Base-by-base conservation (phyloP, 2,329 filamentous ascomycete genomes). In the Fusarium transvaalense region DNA sequence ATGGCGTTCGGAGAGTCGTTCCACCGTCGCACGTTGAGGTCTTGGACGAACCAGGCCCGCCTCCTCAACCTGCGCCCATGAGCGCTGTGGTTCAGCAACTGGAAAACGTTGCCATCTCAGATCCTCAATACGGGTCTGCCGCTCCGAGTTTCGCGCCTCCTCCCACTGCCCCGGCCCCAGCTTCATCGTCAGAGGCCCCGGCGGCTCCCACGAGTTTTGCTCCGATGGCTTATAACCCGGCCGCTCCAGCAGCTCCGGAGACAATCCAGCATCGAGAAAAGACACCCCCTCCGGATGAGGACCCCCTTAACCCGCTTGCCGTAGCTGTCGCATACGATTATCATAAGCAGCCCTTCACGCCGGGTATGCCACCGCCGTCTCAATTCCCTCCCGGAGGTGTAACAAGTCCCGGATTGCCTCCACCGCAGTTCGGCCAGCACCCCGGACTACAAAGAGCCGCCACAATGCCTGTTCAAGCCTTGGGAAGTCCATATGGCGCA, bases 201-300 rank as follows among this genome's bases (percentile, higher is more conserved):
- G 42, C 81, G 38, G 55, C 72, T 23, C 58, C 63, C 3, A 50
- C 81, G 34, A 83, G 74, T 71, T 90, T 89, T 70, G 83, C 80
- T 10, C 90, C 90, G 1, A 88, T 92, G 81, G 87, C 91, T 4
- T 94, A 94, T 76, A 94, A 94, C 75, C 92, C 92, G 5, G 92
- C 92, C 1, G 91, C 92, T 2, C 92, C 92, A 6, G 85, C 91
- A 1, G 91, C 91, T 0, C 91, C 92, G 1, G 92, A 94, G 76
- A 83, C 86, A 23, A 88, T 94, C 52, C 83, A 85, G 21, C 88
- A 92, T 76, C 86, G 92, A 47, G 92, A 94, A 78, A 94, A 94
- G 84, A 95, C 92, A 1, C 92, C 92, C 3, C 92, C 92, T 6
- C 91, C 90, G 5, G 86, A 89, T 34, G 92, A 94, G 71, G 80